phyloP scores from a whole-genome alignment of 2,329 filamentous ascomycete genomes.

The Eutypella sp. region DNA sequence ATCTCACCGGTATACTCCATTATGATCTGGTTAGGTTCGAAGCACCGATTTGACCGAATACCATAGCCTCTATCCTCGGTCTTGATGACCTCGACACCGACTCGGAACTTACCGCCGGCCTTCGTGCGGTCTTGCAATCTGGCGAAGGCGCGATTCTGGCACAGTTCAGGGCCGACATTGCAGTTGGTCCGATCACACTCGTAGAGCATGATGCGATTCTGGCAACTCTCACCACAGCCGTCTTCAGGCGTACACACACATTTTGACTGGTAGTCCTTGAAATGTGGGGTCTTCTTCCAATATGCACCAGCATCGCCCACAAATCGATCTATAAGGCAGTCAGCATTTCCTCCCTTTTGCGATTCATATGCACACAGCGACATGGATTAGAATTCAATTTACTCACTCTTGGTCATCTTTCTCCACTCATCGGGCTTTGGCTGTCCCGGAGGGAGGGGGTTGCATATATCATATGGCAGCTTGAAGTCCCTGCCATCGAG shows the following conservation, averaged over 20 bases:
- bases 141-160: constrained; percentile 84
- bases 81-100: constrained; percentile 93
- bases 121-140: constrained; percentile 70
- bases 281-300: constrained; percentile 75
- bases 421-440: constrained; percentile 92
- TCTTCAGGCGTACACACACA: constrained; percentile 74
- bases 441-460: constrained; percentile 77
- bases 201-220: constrained; percentile 95
- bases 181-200: constrained; percentile 93
- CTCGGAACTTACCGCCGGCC: constrained; percentile 77
- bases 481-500: constrained; percentile 76
- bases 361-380: neutral
- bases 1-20: constrained; percentile 98
- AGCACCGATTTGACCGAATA: constrained; percentile 83
- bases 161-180: constrained; percentile 66
- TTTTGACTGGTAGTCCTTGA: constrained; percentile 68
- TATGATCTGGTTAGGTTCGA: constrained; percentile 87
- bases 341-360: constrained; percentile 15
- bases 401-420: constrained; percentile 85
- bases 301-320: constrained; percentile 74
- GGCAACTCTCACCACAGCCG: constrained; percentile 83
- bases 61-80: constrained; percentile 85
- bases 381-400: too few relatives aligned
- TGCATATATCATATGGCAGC: constrained; percentile 84
- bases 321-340: constrained; percentile 67